Conservation (phyloP, 345 rosid species). For the Microthlaspi erraticum region DNA sequence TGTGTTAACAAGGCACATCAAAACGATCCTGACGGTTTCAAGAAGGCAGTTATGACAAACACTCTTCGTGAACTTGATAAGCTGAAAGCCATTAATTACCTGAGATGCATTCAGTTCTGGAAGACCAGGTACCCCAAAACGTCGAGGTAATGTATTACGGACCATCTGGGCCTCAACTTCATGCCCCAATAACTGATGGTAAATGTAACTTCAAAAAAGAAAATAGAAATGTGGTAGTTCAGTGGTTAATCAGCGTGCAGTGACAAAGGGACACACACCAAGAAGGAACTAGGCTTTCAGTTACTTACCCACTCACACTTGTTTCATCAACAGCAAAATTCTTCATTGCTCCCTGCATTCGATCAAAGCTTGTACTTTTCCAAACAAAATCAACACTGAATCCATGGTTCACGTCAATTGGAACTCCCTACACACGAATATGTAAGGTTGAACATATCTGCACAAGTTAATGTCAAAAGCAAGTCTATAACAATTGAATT, state of each 20-base stretch:
- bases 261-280: constrained; percentile 14
- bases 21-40: constrained; percentile 14
- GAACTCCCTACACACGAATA: constrained; percentile 76
- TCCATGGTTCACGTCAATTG: constrained; percentile 92
- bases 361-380: constrained; percentile 99
- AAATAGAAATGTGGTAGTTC: constrained; percentile 2
- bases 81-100: constrained; percentile 49
- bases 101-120: constrained; percentile 99
- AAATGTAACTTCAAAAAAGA: constrained; percentile 70
- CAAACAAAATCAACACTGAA: constrained; percentile 99
- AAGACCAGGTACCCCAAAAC: constrained; percentile 99
- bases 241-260: constrained; percentile 7
- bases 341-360: constrained; percentile 99
- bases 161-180: constrained; percentile 98
- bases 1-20: constrained; percentile 19
- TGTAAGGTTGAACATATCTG: constrained; percentile 23
- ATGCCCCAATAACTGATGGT: constrained; percentile 97
- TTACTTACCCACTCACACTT: constrained; percentile 97
- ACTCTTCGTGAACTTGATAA: constrained; percentile 6
- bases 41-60: background rate
- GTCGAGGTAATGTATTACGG: constrained; percentile 88
- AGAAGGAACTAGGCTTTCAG: constrained; percentile 21
- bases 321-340: constrained; percentile 99
- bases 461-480: constrained; percentile 10
- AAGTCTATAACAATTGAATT: constrained; percentile 2